A percentile compares a stretch with the other conserved stretches of the same genome.
phyloP scores from a whole-genome alignment of 1,139 yeast genomes.

The Scheffersomyces parashehatae region DNA sequence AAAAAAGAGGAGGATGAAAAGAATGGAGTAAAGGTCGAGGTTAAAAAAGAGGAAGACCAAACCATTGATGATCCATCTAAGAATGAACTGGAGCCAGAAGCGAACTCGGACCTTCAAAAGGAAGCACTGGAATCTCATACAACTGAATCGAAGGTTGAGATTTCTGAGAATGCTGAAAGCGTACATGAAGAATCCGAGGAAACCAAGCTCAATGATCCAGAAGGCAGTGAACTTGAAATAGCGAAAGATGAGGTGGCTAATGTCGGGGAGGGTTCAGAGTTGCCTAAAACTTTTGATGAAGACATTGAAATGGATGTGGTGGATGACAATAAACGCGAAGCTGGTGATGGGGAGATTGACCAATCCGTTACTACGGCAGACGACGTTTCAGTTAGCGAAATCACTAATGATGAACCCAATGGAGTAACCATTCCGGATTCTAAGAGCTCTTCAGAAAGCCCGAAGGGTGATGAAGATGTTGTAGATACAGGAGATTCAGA shows the following conservation, averaged over 20 bases:
- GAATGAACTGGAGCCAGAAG: slow-evolving; percentile 1
- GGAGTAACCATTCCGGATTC: neutral
- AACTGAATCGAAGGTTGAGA: slow-evolving; percentile 1
- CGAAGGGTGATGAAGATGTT: neutral
- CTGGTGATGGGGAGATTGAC: too few species aligned
- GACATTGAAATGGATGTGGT: slow-evolving; percentile 1
- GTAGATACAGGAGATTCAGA: neutral
- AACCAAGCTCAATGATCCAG: neutral
- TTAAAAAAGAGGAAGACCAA: neutral
- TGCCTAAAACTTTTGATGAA: too few species aligned
- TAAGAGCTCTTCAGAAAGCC: too few species aligned
- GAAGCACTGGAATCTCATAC: neutral
- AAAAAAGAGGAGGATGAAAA: slow-evolving; percentile 8
- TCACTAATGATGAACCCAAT: neutral
- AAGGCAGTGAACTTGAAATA: neutral
- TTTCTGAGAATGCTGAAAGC: neutral
- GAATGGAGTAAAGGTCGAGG: slow-evolving; percentile 1
- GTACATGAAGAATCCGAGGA: neutral
- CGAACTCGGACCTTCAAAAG: neutral
- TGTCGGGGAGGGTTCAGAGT: neutral
- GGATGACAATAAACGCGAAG: slow-evolving; percentile 1
- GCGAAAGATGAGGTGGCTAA: slow-evolving; percentile 1
- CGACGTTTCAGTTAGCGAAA: neutral
- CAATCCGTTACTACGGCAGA: too few species aligned
- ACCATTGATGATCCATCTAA: neutral